Conservation (phyloP, 768 basidiomycete species). For the Fibroporia radiculosa region DNA sequence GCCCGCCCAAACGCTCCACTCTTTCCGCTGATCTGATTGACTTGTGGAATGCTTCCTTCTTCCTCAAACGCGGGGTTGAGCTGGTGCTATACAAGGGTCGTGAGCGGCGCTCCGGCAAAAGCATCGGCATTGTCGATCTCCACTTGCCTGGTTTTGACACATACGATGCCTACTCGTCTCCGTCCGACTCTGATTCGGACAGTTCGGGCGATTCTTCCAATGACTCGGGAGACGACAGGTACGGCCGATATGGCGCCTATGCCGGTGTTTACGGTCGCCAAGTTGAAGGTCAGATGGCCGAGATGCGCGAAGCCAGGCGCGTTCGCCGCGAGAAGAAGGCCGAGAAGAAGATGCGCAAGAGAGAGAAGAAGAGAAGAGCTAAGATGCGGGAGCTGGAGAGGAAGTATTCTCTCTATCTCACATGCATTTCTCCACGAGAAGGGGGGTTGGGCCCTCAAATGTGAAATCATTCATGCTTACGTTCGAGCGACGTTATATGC, state of each 20-base stretch:
- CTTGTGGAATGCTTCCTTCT: constrained; percentile 75
- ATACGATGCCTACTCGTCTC: constrained; percentile 32
- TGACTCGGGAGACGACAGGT: constrained; percentile 29
- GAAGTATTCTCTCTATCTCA: constrained; percentile 55
- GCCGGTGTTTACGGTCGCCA: constrained; percentile 37
- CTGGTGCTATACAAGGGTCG: constrained; percentile 74
- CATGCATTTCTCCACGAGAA: constrained; percentile 13
- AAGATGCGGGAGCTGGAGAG: constrained; percentile 54
- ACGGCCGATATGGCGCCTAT: constrained; percentile 23
- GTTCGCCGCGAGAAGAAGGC: constrained; percentile 43
- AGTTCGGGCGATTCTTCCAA: constrained; percentile 29
- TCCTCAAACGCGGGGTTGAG: constrained; percentile 68
- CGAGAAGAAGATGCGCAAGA: constrained; percentile 54
- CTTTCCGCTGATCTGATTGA: constrained; percentile 68
- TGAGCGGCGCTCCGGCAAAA: constrained; percentile 65
- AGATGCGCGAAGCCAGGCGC: constrained; percentile 43
- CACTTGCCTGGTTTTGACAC: constrained; percentile 41
- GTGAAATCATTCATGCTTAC: too few species aligned
- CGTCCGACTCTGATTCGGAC: constrained; percentile 29
- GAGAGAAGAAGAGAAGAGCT: constrained; percentile 55
- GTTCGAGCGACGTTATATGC: too few species aligned
- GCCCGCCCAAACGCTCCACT: constrained; percentile 46
- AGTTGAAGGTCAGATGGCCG: constrained; percentile 25
- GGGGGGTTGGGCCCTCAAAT: constrained; percentile 12
- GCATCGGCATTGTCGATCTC: constrained; percentile 46